Evolutionary conservation across 1,284 basidiomycete genomes (phyloP).

Genomic region (Marasmius sp.): DNA sequence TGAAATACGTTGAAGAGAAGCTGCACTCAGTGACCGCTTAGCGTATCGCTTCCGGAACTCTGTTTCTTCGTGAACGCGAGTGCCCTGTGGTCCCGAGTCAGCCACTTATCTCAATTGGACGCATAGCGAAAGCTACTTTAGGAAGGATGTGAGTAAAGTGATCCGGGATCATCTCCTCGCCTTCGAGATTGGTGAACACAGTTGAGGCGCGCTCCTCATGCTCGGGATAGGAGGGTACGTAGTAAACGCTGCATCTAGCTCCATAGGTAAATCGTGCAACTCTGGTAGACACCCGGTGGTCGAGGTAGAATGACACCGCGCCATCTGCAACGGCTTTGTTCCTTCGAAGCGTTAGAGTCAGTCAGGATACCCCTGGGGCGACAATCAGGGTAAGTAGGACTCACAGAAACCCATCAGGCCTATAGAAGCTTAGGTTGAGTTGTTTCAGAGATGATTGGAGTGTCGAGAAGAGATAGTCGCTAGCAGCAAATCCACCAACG

Average conservation of each 20-base stretch:
- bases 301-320: slow-evolving; percentile 49
- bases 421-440: slow-evolving; percentile 27
- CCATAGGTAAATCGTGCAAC: slow-evolving; percentile 48
- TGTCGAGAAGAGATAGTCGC: slow-evolving; percentile 44
- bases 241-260: slow-evolving; percentile 26
- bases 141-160: too few species aligned
- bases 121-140: too few species aligned
- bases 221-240: slow-evolving; percentile 27
- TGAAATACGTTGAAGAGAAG: not conserved
- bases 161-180: too few species aligned
- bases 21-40: not conserved
- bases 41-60: slow-evolving; percentile 8
- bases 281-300: slow-evolving; percentile 47
- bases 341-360: not conserved
- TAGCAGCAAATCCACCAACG: slow-evolving; percentile 52
- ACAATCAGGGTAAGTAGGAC: slow-evolving; percentile 15
- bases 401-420: slow-evolving; percentile 42
- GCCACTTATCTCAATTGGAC: not conserved
- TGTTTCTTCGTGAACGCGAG: not conserved
- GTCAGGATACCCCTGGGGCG: not conserved
- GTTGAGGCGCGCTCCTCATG: slow-evolving; percentile 30
- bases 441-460: slow-evolving; percentile 32
- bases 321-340: slow-evolving; percentile 60
- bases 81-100: not conserved
- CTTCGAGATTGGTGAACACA: slow-evolving; percentile 15